Evolutionary conservation across 306 rosid genomes (phyloP).

Genomic region (Vigna angularis): DNA sequence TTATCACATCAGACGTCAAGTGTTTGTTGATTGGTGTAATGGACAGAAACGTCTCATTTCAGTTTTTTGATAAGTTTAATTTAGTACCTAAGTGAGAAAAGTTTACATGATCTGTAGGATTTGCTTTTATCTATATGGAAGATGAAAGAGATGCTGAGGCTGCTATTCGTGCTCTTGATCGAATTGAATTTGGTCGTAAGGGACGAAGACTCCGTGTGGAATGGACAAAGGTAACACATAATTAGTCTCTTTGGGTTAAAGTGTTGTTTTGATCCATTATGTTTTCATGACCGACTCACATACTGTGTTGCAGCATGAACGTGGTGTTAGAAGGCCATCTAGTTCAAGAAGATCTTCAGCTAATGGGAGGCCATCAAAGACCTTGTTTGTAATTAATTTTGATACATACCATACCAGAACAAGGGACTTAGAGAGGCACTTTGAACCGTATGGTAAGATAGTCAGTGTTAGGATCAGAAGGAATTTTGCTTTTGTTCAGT

Average conservation of each 20-base stretch:
- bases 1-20: constrained; percentile 46
- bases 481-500: constrained; percentile 96
- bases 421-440: constrained; percentile 97
- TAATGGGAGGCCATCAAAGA: constrained; percentile 82
- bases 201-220: constrained; percentile 98
- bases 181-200: constrained; percentile 87
- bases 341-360: constrained; percentile 78
- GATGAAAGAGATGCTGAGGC: constrained; percentile 98
- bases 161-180: constrained; percentile 88
- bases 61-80: constrained; percentile 11
- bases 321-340: constrained; percentile 87
- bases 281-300: constrained; percentile 25
- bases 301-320: constrained; percentile 70
- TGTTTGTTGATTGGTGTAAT: constrained; percentile 47
- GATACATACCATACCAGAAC: constrained; percentile 92
- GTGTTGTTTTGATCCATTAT: constrained; percentile 15
- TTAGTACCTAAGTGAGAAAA: constrained; percentile 7
- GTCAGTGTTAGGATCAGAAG: constrained; percentile 89
- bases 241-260: background rate
- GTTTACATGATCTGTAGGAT: constrained; percentile 64
- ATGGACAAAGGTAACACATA: constrained; percentile 84
- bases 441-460: constrained; percentile 94
- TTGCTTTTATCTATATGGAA: constrained; percentile 97
- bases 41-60: constrained; percentile 29
- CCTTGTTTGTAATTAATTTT: constrained; percentile 93